phyloP scores from a whole-genome alignment of 352 stramenopile species.

The Phytophthora sp. region DNA sequence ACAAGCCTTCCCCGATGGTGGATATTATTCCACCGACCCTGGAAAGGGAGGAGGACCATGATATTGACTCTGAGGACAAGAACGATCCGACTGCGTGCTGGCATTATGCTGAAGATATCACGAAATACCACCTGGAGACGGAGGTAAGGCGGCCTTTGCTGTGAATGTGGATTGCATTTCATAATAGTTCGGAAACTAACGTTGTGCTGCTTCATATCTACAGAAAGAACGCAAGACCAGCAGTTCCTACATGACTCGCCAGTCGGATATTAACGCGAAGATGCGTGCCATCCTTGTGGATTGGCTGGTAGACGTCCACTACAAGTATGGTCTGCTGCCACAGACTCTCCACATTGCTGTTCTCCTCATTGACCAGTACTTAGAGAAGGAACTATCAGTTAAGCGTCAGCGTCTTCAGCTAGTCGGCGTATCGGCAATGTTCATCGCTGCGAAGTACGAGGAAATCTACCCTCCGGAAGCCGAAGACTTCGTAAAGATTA shows the following conservation, averaged over 20 bases:
- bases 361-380: slow-evolving; percentile 81
- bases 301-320: slow-evolving; percentile 96
- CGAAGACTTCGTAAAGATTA: slow-evolving; percentile 97
- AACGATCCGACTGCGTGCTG: slow-evolving; percentile 64
- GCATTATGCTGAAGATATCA: slow-evolving; percentile 88
- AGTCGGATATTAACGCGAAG: slow-evolving; percentile 98
- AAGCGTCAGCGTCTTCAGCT: slow-evolving; percentile 93
- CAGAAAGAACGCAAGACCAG: slow-evolving; percentile 69
- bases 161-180: not conserved
- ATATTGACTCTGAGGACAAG: slow-evolving; percentile 84
- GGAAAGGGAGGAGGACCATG: slow-evolving; percentile 45
- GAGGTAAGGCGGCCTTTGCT: slow-evolving; percentile 42
- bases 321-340: slow-evolving; percentile 80
- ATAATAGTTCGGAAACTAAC: not conserved
- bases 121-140: slow-evolving; percentile 73
- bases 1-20: slow-evolving; percentile 36
- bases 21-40: slow-evolving; percentile 15
- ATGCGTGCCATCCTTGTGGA: slow-evolving; percentile 99
- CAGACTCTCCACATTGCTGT: slow-evolving; percentile 89
- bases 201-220: slow-evolving; percentile 8
- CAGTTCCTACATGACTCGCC: slow-evolving; percentile 81
- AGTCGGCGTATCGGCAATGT: slow-evolving; percentile 95
- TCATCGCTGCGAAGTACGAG: slow-evolving; percentile 98
- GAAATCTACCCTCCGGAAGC: slow-evolving; percentile 96
- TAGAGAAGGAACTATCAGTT: slow-evolving; percentile 76